Percentiles rank a stretch among this genome's conserved stretches.
Evolutionary conservation across 306 rosid species (phyloP).

Genomic region (Quillaja saponaria): DNA sequence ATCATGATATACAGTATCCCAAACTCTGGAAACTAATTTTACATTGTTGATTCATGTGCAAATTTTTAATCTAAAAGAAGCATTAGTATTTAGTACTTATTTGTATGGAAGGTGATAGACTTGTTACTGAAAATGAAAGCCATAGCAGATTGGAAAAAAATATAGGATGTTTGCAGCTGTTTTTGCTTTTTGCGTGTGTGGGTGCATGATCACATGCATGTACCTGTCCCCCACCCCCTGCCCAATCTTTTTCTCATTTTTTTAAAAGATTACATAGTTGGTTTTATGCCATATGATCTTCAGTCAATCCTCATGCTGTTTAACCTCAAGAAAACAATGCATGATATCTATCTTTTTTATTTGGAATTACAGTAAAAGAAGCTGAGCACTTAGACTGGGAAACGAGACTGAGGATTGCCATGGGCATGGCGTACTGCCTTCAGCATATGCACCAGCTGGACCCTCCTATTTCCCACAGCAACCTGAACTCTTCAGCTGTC

Average conservation of each 20-base stretch:
- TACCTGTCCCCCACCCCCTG: too few species aligned
- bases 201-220: too few species aligned
- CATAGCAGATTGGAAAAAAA: too few species aligned
- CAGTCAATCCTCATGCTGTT: too few species aligned
- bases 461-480: constrained; percentile 60
- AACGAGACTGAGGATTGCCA: constrained; percentile 72
- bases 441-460: constrained; percentile 76
- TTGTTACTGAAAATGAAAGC: background rate
- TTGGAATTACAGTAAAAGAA: constrained; percentile 68
- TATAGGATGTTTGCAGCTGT: too few species aligned
- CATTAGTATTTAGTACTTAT: background rate
- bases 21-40: constrained; percentile 7
- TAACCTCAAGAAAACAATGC: background rate
- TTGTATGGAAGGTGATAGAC: background rate
- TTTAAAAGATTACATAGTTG: too few species aligned
- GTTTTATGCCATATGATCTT: too few species aligned
- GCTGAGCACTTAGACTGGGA: constrained; percentile 95
- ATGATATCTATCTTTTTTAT: background rate
- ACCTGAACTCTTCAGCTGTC: constrained; percentile 62
- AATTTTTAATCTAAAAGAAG: background rate
- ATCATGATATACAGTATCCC: constrained; percentile 5
- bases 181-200: too few species aligned
- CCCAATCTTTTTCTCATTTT: too few species aligned
- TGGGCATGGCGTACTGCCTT: constrained; percentile 85
- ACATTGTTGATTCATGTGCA: constrained; percentile 8